Percentiles rank a stretch among this genome's conserved stretches.
phyloP scores from a whole-genome alignment of 305 asterid species.

The Coffea humblotiana region DNA sequence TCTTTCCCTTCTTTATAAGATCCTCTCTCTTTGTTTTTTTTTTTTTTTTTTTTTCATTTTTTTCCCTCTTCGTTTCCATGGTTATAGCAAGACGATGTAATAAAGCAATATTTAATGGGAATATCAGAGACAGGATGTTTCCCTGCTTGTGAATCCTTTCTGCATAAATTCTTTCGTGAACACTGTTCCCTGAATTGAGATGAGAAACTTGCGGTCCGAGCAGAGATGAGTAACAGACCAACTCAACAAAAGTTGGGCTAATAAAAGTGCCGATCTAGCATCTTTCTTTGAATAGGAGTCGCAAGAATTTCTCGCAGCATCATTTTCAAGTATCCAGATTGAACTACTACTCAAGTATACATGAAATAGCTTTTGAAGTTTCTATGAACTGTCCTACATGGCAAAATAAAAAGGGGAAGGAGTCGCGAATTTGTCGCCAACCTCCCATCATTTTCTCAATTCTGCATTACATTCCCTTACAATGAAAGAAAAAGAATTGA shows the following conservation, averaged over 20 bases:
- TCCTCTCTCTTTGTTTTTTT: not conserved
- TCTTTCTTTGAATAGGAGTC: no score
- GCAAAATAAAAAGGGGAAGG: not conserved
- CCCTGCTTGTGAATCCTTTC: not conserved
- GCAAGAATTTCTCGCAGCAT: no score
- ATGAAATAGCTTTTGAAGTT: not conserved
- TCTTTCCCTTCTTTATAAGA: not conserved
- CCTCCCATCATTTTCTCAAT: not conserved
- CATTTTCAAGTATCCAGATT: no score
- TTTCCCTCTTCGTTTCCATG: not conserved
- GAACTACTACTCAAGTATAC: no score
- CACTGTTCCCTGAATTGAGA: not conserved
- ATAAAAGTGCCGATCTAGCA: no score
- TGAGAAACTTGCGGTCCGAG: not conserved
- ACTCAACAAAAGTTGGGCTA: no score
- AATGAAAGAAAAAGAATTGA: not conserved
- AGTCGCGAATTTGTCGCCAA: not conserved
- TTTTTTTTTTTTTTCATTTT: no score
- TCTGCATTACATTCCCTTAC: conserved; percentile 1
- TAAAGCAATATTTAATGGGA: not conserved
- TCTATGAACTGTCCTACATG: not conserved
- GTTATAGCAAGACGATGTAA: not conserved
- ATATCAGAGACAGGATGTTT: not conserved
- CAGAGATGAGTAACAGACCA: no score
- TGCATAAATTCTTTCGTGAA: not conserved